A percentile compares a stretch with the other conserved stretches of the same genome.
Evolutionary conservation across 2,329 filamentous ascomycete genomes (phyloP).

Genomic region (Uncinocarpus reesii): DNA sequence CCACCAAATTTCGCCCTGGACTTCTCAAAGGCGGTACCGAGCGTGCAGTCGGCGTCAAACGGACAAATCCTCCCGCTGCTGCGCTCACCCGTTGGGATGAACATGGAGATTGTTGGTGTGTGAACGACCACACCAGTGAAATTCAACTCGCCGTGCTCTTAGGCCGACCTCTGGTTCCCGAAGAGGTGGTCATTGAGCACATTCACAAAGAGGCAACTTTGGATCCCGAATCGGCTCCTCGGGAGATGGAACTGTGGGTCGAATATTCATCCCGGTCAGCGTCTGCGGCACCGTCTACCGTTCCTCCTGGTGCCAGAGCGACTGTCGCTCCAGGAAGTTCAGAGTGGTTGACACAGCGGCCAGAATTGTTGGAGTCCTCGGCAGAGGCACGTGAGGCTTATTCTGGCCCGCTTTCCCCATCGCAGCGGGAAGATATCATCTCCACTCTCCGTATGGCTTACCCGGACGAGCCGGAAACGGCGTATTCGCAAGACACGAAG

Average conservation of each 20-base stretch:
- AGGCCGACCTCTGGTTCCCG: conserved; percentile 48
- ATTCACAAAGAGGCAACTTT: conserved; percentile 53
- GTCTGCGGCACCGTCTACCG: neutral
- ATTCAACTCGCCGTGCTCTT: conserved; percentile 35
- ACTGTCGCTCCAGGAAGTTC: neutral
- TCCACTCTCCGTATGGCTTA: conserved; percentile 25
- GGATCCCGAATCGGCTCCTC: conserved; percentile 52
- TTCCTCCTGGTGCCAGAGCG: neutral
- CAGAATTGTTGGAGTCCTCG: conserved; percentile 4
- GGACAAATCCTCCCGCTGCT: conserved; percentile 35
- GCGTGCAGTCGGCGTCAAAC: conserved; percentile 15
- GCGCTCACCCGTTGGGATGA: conserved; percentile 65
- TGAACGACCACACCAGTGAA: conserved; percentile 38
- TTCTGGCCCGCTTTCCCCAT: conserved; percentile 11
- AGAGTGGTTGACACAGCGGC: neutral
- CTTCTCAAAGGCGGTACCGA: conserved; percentile 19
- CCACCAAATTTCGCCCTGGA: conserved; percentile 41
- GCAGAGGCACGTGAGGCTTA: conserved; percentile 1
- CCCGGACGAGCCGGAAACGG: conserved; percentile 23
- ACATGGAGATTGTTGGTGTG: conserved; percentile 81
- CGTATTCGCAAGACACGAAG: conserved; percentile 29
- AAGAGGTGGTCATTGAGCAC: conserved; percentile 63
- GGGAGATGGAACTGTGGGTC: conserved; percentile 60
- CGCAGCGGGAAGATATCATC: conserved; percentile 27
- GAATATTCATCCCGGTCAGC: conserved; percentile 31